A percentile compares a stretch with the other conserved stretches of the same genome.
These are phyloP conservation scores for Fusarium caatingaense DNA, from an alignment of 2,329 filamentous ascomycete genomes.

Conservation along the genomic window DNA sequence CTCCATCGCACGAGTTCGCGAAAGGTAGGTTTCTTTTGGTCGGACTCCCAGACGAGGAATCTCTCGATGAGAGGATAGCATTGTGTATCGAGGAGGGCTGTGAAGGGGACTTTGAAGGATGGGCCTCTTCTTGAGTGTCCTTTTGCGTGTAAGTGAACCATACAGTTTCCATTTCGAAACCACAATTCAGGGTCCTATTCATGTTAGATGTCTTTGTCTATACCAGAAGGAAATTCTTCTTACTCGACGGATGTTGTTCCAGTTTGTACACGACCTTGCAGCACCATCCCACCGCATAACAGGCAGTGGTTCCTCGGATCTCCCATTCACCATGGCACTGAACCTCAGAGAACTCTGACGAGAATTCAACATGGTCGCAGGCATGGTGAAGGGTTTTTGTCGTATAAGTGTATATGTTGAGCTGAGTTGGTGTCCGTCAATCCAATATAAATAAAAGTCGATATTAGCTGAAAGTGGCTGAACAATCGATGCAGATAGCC, in stretches of 20 bases:
- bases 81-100: slow-evolving; percentile 65
- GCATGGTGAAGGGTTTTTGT: neutral
- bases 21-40: slow-evolving; percentile 37
- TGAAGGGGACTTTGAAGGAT: slow-evolving; percentile 74
- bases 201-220: slow-evolving; percentile 6
- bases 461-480: slow-evolving; percentile 11
- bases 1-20: slow-evolving; percentile 51
- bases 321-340: slow-evolving; percentile 48
- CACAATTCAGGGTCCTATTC: slow-evolving; percentile 77
- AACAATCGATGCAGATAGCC: slow-evolving; percentile 27
- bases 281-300: slow-evolving; percentile 65
- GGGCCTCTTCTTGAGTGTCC: slow-evolving; percentile 74
- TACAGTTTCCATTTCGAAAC: slow-evolving; percentile 74
- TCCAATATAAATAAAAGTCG: slow-evolving; percentile 1
- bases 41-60: slow-evolving; percentile 55
- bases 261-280: slow-evolving; percentile 56
- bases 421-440: neutral
- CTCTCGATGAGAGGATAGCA: slow-evolving; percentile 71
- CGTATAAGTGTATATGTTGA: slow-evolving; percentile 2
- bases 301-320: slow-evolving; percentile 29
- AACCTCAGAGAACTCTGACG: slow-evolving; percentile 37
- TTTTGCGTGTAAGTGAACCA: slow-evolving; percentile 74
- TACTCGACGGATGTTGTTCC: slow-evolving; percentile 63
- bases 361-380: slow-evolving; percentile 22
- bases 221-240: slow-evolving; percentile 28